Conservation (phyloP, 1,284 basidiomycete species). For the Leccinum griseonigrum region DNA sequence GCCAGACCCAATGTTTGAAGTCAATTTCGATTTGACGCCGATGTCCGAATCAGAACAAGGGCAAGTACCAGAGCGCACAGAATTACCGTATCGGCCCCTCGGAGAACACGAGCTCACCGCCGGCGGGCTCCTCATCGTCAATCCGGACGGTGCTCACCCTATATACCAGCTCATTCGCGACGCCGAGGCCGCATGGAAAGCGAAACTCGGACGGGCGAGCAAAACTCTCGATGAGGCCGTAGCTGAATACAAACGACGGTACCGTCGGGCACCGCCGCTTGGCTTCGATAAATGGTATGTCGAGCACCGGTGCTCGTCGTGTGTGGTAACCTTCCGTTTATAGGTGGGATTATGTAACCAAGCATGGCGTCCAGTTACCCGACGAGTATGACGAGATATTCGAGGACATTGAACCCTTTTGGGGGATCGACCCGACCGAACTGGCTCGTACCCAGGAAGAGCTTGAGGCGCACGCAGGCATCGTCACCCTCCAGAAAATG, state of each 20-base stretch:
- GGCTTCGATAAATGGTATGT: slow-evolving; percentile 58
- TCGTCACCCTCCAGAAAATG: slow-evolving; percentile 18
- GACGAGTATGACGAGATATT: slow-evolving; percentile 61
- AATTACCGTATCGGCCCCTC: background rate
- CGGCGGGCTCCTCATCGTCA: slow-evolving; percentile 32
- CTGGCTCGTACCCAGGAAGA: slow-evolving; percentile 39
- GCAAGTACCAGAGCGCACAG: background rate
- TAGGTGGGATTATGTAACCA: slow-evolving; percentile 57
- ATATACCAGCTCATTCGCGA: slow-evolving; percentile 44
- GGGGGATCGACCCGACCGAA: slow-evolving; percentile 49
- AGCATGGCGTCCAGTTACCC: slow-evolving; percentile 52
- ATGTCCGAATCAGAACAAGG: background rate
- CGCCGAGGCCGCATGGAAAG: slow-evolving; percentile 40
- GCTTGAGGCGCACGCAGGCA: slow-evolving; percentile 29
- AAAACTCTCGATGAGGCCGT: slow-evolving; percentile 43
- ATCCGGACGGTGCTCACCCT: slow-evolving; percentile 38
- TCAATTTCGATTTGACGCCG: background rate
- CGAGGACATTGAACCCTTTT: slow-evolving; percentile 51
- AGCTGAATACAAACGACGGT: slow-evolving; percentile 46
- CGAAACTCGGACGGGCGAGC: slow-evolving; percentile 42
- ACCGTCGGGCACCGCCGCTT: slow-evolving; percentile 46
- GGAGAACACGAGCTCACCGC: slow-evolving; percentile 24
- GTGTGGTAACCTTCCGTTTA: background rate
- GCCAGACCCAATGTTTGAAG: background rate
- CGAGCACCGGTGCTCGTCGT: background rate